Base-by-base conservation (phyloP, 176 grass and related monocot genomes). In the Rhipidocladum racemiflorum region DNA sequence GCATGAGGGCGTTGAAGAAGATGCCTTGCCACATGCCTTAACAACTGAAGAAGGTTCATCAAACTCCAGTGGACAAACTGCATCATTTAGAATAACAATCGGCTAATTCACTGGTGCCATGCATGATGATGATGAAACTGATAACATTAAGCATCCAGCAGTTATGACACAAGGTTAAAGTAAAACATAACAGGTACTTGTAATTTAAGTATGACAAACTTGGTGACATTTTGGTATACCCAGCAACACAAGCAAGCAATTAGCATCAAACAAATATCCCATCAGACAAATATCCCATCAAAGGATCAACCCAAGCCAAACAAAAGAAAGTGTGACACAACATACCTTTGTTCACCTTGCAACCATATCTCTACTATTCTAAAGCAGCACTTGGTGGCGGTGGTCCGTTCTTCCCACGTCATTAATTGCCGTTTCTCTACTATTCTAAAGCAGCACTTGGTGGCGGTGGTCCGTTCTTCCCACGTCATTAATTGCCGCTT, bases 311-410 rank as follows among this genome's bases (percentile, higher is more conserved):
- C 13, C 18, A 72, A 70, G 9, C n/a, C 27, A 91, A 44, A 29
- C 34, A 38, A 75, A 74, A 64, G 64, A 70, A 27, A 25, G 46
- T 67, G 42, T 56, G 73, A 32, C 46, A 75, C 42, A 77, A 36
- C 77, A 65, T 84, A 98, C 95, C 92, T 98, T 93, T 98, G 84
- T 98, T 98, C 79, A 98, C 90, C 62, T 98, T 98, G 66, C 95
- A 98, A 75, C 95, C 87, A 67, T 88, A 94, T n/a, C n/a, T n/a
- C n/a, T n/a, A n/a, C n/a, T n/a, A n/a, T n/a, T n/a, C n/a, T n/a
- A n/a, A n/a, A n/a, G n/a, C n/a, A n/a, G n/a, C n/a, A n/a, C n/a
- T n/a, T n/a, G n/a, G n/a, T n/a, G n/a, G n/a, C n/a, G n/a, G n/a
- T n/a, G n/a, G n/a, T n/a, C n/a, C n/a, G n/a, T n/a, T n/a, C n/a